phyloP scores from a whole-genome alignment of 495 filamentous ascomycete genomes.

The Hypoxylon trugodes region DNA sequence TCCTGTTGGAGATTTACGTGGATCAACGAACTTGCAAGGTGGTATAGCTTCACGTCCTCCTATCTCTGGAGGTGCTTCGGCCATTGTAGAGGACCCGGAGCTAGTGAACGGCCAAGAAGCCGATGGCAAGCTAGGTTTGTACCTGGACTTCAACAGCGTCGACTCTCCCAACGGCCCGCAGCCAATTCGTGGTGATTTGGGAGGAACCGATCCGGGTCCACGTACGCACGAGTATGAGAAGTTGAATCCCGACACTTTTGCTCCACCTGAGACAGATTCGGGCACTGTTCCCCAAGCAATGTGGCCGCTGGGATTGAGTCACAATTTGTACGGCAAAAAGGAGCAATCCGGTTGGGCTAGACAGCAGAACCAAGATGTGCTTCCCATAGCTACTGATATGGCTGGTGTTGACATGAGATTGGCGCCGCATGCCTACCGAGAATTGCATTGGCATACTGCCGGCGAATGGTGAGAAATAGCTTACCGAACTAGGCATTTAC shows the following conservation, averaged over 20 bases:
- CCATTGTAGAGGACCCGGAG: conserved; percentile 45
- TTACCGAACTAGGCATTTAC: neutral
- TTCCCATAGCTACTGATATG: conserved; percentile 72
- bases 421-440: conserved; percentile 69
- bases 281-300: conserved; percentile 71
- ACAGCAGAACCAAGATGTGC: conserved; percentile 69
- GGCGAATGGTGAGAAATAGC: conserved; percentile 63
- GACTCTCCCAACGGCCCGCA: conserved; percentile 63
- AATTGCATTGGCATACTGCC: conserved; percentile 78
- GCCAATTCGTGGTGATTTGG: conserved; percentile 68
- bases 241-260: conserved; percentile 71
- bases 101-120: conserved; percentile 62
- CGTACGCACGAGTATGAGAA: conserved; percentile 69
- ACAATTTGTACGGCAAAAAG: conserved; percentile 64
- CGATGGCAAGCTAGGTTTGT: conserved; percentile 64
- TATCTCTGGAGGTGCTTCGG: conserved; percentile 44
- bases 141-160: conserved; percentile 68
- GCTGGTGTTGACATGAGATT: conserved; percentile 84
- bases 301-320: conserved; percentile 77
- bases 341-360: conserved; percentile 72
- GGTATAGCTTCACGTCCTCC: conserved; percentile 48
- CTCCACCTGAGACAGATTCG: conserved; percentile 71
- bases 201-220: conserved; percentile 70
- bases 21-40: conserved; percentile 47
- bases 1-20: conserved; percentile 47